Conservation (phyloP, 2,329 filamentous ascomycete species). For the Apiospora aurea region DNA sequence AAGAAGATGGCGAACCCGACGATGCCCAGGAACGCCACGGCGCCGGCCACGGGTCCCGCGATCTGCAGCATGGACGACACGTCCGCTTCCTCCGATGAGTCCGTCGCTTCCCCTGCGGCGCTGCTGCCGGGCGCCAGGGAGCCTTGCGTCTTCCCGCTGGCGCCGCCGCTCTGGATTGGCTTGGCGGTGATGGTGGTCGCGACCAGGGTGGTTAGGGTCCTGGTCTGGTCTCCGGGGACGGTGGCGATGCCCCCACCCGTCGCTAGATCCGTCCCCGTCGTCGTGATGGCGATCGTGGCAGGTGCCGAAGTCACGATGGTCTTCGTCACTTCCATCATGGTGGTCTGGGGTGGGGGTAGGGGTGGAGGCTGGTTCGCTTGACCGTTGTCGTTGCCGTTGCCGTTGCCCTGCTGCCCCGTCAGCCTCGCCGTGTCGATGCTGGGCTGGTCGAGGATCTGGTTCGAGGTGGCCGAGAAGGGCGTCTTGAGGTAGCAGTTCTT, state of each 20-base stretch:
- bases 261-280: background rate
- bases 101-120: background rate
- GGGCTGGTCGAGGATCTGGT: background rate
- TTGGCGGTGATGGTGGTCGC: background rate
- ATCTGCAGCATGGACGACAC: background rate
- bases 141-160: background rate
- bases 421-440: background rate
- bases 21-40: background rate
- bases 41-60: background rate
- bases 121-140: background rate
- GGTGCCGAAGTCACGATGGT: background rate
- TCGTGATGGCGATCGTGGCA: background rate
- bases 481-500: conserved; percentile 38
- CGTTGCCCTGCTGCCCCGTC: background rate
- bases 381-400: background rate
- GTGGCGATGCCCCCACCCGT: background rate
- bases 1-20: background rate
- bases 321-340: background rate
- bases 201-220: background rate
- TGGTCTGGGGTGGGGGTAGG: background rate
- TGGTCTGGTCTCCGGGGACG: background rate
- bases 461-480: conserved; percentile 16
- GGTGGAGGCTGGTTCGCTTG: background rate
- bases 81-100: background rate
- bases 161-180: background rate